Conservation (phyloP, 2,329 filamentous ascomycete species). For the Xylaria sp. region DNA sequence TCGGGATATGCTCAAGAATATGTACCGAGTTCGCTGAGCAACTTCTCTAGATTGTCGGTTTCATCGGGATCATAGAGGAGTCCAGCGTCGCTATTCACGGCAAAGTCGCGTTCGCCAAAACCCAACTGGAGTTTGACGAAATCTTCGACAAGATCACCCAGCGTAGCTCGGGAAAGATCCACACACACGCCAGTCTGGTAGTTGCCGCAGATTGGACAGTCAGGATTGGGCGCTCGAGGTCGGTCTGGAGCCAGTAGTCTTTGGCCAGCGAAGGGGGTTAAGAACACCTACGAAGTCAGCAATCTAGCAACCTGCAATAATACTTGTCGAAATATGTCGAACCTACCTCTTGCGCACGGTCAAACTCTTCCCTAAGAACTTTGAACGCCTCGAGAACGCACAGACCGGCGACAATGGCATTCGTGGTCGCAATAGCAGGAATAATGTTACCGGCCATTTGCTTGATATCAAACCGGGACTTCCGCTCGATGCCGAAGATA, state of each 20-base stretch:
- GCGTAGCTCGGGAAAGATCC: constrained; percentile 65
- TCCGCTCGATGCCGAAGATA: constrained; percentile 82
- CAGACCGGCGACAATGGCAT: constrained; percentile 88
- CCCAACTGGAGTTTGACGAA: constrained; percentile 65
- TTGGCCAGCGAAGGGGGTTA: constrained; percentile 61
- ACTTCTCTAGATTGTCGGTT: constrained; percentile 77
- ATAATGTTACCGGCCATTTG: constrained; percentile 99
- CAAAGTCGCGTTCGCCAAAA: constrained; percentile 74
- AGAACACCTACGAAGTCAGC: constrained; percentile 56
- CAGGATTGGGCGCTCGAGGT: constrained; percentile 62
- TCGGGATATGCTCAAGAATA: neutral
- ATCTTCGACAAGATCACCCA: constrained; percentile 72
- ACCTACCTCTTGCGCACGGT: constrained; percentile 65
- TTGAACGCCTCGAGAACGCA: constrained; percentile 93
- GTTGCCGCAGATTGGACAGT: constrained; percentile 78
- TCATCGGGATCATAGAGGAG: constrained; percentile 88
- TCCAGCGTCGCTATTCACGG: constrained; percentile 66
- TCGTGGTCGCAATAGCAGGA: constrained; percentile 94
- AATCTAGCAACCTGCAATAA: neutral
- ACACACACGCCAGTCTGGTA: constrained; percentile 62
- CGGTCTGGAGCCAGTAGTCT: constrained; percentile 55
- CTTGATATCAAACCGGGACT: constrained; percentile 94
- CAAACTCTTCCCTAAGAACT: constrained; percentile 67
- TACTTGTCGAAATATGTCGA: neutral
- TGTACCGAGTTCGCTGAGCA: constrained; percentile 67